Evolutionary conservation across 2,329 filamentous ascomycete genomes (phyloP), one percentile per base, ranked within the genome.

Genomic region (Paramyrothecium sp.): DNA sequence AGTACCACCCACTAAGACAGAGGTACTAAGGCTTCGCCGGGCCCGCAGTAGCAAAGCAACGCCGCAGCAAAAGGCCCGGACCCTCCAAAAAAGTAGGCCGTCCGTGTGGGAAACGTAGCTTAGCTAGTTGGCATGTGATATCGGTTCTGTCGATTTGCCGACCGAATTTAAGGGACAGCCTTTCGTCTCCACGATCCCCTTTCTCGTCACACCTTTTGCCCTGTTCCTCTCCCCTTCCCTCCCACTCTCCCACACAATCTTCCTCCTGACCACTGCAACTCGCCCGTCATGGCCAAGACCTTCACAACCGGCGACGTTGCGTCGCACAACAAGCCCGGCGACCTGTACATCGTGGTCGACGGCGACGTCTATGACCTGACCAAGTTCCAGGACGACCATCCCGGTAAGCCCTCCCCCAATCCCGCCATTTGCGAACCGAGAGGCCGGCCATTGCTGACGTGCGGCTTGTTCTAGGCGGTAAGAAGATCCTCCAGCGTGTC

Each of bases 321-420:
- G 71, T 87, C 90, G 77, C 93, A 98, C 77, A 97, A 92, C 82
- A 97, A 94, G 79, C 76, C 88, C 50, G 87, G 92, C 70, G 89
- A 88, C 71, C 82, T 97, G 60, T 98, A 88, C 86, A 91, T 98
- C 69, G 86, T 96, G 63, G 87, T 98, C 64, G 94, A 98, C 65
- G 90, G 93, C 68, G 94, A 98, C 75, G 94, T 98, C 65, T 98
- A 97, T 75, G 94, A 99, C 71, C 73, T 98, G 67, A 96, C 92
- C 66, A 92, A 88, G 70, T 94, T 94, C 73, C 89, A 91, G 73
- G 88, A 93, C 59, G 89, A 93, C 63, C 90, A 94, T 73, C 91
- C 90, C 72, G 92, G 91, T 85, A 79, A 78, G 78, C 67, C 41
- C 44, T 19, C 19, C 7, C 30, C 26, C 47, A 4, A 12, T 38